phyloP scores from a whole-genome alignment of 371 early-diverging fungal species.

The Mucor lusitanicus region DNA sequence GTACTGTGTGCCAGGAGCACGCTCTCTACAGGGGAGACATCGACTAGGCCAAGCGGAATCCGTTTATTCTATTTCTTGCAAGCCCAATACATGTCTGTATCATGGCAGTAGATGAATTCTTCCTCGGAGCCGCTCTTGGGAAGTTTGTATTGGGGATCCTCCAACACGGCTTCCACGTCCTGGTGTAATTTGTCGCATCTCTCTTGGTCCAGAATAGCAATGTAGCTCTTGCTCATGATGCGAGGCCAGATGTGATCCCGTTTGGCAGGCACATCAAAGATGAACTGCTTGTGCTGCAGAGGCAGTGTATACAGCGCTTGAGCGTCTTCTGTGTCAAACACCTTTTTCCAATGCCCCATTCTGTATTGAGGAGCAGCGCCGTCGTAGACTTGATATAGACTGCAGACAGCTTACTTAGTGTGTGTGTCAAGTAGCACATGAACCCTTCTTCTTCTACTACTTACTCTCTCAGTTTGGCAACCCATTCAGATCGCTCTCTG shows the following conservation, averaged over 20 bases:
- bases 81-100: constrained; percentile 38
- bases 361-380: constrained; percentile 40
- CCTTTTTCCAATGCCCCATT: constrained; percentile 36
- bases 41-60: no score
- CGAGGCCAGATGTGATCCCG: constrained; percentile 34
- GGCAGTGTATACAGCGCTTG: constrained; percentile 24
- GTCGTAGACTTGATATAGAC: constrained; percentile 39
- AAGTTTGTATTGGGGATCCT: constrained; percentile 19
- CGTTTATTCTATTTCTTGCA: constrained; percentile 15
- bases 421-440: no score
- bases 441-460: neutral
- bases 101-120: constrained; percentile 31
- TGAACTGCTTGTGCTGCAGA: constrained; percentile 23
- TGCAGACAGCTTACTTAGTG: neutral
- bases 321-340: constrained; percentile 35
- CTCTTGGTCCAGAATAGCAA: constrained; percentile 35
- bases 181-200: constrained; percentile 20
- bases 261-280: constrained; percentile 17
- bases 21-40: no score
- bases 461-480: constrained; percentile 36
- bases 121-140: constrained; percentile 16
- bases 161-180: constrained; percentile 26
- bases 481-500: constrained; percentile 37
- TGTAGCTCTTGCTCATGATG: constrained; percentile 45
- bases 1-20: no score